Evolutionary conservation across 2,329 filamentous ascomycete genomes (phyloP), one percentile per base, ranked within the genome.

Genomic region (Trichoderma guizhouense): DNA sequence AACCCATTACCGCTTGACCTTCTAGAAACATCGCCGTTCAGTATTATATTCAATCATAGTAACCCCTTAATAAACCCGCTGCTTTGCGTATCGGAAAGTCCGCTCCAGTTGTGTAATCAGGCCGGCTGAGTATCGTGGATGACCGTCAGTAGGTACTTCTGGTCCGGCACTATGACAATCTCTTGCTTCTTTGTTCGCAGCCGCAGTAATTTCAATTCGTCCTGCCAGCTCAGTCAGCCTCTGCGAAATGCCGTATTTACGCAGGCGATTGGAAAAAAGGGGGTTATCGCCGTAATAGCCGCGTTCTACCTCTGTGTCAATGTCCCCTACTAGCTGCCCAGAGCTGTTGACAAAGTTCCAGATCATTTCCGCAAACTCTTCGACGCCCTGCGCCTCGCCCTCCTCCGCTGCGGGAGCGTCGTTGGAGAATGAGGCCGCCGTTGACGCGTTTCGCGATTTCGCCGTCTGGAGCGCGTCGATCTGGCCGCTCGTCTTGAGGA

Each of bases 171-270:
- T 77, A 96, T 93, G 72, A 96, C 91, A 74, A 96, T 83, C 81
- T 97, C 93, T 76, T 94, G 92, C 81, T 93, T 94, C 84, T 91
- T 94, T n/a, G 93, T 95, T 75, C 93, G 88, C 74, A 97, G 79
- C 74, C 93, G 87, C 66, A 96, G 81, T 62, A 96, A 84, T 82
- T 91, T 94, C 74, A 95, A 82, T 79, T 95, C 93, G 77, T 96
- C 93, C 86, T 92, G 24, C 39, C 39, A 57, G 32, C 12, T n/a
- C 14, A 39, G 39, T 71, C 43, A 69, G 39, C 24, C 32, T 34
- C 34, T 58, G 15, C 24, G 3, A 15, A 12, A n/a, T n/a, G 12
- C 15, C 24, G 34, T 18, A 9, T 21, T 26, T 14, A 18, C n/a
- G n/a, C 47, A 26, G 53, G 21, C 26, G 21, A 62, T 28, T 0